phyloP scores from a whole-genome alignment of 495 filamentous ascomycete genomes.

The Annulohypoxylon maeteangense region DNA sequence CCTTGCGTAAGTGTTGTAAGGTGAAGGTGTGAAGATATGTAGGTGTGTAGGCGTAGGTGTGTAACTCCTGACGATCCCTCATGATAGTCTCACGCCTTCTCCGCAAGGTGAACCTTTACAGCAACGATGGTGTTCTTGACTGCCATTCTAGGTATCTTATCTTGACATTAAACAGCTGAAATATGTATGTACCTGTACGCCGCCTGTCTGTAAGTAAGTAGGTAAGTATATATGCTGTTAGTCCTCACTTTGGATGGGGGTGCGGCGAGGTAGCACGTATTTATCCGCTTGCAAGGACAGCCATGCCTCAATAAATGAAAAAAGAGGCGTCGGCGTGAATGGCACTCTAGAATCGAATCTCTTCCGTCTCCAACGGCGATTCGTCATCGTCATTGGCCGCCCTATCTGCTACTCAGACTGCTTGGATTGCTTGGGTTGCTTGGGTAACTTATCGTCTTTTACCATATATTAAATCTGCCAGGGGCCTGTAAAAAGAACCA shows the following conservation, averaged over 20 bases:
- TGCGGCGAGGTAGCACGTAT: conserved; percentile 19
- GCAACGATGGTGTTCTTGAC: not conserved
- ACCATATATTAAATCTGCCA: conserved; percentile 9
- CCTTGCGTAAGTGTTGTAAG: conserved; percentile 31
- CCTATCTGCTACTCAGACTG: conserved; percentile 36
- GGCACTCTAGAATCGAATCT: conserved; percentile 14
- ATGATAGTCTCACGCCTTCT: conserved; percentile 34
- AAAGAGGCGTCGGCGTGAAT: conserved; percentile 26
- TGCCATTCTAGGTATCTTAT: not conserved
- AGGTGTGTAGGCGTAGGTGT: conserved; percentile 25
- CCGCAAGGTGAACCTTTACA: not conserved
- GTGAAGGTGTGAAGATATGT: conserved; percentile 20
- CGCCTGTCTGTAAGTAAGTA: too few relatives aligned
- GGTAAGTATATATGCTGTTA: too few relatives aligned
- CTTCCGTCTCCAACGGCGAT: conserved; percentile 9
- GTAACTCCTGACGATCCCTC: conserved; percentile 33
- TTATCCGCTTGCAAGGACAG: conserved; percentile 33
- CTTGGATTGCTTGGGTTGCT: too few relatives aligned
- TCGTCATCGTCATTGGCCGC: conserved; percentile 35
- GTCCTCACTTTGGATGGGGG: not conserved
- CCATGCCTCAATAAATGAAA: conserved; percentile 14
- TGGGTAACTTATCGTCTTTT: conserved; percentile 11
- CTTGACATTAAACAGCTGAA: conserved; percentile 3
- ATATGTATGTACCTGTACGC: too few relatives aligned
- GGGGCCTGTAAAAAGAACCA: conserved; percentile 15